Conservation (phyloP, 2,329 filamentous ascomycete species). For the Xylariaceae sp. region DNA sequence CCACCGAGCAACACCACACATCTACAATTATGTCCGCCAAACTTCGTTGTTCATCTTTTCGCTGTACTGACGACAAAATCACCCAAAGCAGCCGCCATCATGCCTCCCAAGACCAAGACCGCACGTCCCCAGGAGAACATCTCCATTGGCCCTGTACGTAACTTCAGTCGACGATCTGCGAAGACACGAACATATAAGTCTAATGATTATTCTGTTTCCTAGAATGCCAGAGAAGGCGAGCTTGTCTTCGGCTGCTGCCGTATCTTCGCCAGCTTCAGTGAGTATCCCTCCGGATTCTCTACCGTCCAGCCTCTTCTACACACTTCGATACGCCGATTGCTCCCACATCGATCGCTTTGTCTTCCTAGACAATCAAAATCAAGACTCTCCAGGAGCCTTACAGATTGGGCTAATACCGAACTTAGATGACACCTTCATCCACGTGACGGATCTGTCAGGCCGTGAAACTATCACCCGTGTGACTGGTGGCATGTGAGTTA, state of each 20-base stretch:
- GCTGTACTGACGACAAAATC: conserved; percentile 27
- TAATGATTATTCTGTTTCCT: conserved; percentile 13
- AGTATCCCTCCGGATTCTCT: conserved; percentile 12
- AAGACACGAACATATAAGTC: conserved; percentile 6
- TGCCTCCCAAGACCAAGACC: conserved; percentile 97
- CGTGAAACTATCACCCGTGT: conserved; percentile 99
- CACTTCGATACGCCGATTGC: not conserved
- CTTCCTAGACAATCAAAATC: not conserved
- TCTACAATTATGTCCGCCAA: conserved; percentile 37
- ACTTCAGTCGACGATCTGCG: not conserved
- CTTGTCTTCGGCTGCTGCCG: conserved; percentile 97
- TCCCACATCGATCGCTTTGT: not conserved
- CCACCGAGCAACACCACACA: conserved; percentile 34
- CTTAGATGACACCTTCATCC: conserved; percentile 83
- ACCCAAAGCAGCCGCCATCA: conserved; percentile 61
- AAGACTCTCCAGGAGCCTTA: not conserved
- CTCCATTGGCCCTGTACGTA: conserved; percentile 55
- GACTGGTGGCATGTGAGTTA: conserved; percentile 82
- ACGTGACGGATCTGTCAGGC: conserved; percentile 96
- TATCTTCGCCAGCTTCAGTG: conserved; percentile 91
- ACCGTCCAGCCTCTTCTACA: not conserved
- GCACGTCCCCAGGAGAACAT: conserved; percentile 90
- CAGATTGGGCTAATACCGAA: conserved; percentile 8
- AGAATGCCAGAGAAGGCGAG: conserved; percentile 93
- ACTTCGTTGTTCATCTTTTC: conserved; percentile 25